Evolutionary conservation across 495 filamentous ascomycete genomes (phyloP).

Genomic region (Aspergillus mulundensis): DNA sequence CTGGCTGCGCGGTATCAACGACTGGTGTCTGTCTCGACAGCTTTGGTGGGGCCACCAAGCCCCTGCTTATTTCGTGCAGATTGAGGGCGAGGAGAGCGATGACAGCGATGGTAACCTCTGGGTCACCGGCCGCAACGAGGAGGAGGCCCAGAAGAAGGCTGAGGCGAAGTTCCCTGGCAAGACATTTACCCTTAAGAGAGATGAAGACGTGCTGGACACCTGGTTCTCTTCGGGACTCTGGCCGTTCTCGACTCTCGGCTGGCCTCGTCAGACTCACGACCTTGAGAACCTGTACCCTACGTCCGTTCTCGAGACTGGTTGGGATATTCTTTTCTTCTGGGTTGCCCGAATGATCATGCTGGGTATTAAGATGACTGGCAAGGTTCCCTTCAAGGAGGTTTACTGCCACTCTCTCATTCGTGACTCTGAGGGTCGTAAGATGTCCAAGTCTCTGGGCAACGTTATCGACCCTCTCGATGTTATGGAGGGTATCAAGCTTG

Average conservation of each 20-base stretch:
- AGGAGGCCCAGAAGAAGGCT: slow-evolving; percentile 62
- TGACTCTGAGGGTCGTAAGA: slow-evolving; percentile 76
- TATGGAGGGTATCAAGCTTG: slow-evolving; percentile 66
- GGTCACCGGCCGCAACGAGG: slow-evolving; percentile 64
- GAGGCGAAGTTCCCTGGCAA: slow-evolving; percentile 63
- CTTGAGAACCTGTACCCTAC: slow-evolving; percentile 70
- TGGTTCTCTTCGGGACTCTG: slow-evolving; percentile 81
- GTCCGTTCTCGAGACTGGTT: slow-evolving; percentile 72
- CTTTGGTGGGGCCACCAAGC: slow-evolving; percentile 85
- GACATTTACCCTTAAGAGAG: slow-evolving; percentile 62
- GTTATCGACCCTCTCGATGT: slow-evolving; percentile 81
- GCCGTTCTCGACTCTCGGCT: slow-evolving; percentile 80
- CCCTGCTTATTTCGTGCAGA: slow-evolving; percentile 66
- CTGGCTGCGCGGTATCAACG: slow-evolving; percentile 71
- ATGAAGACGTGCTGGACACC: slow-evolving; percentile 75
- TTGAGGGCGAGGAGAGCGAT: slow-evolving; percentile 58
- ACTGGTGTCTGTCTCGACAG: slow-evolving; percentile 80
- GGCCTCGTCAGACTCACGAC: slow-evolving; percentile 66
- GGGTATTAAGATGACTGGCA: slow-evolving; percentile 67
- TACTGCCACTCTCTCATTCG: slow-evolving; percentile 75
- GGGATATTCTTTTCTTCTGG: slow-evolving; percentile 89
- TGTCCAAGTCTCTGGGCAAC: slow-evolving; percentile 82
- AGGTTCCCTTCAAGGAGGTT: slow-evolving; percentile 74
- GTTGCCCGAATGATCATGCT: slow-evolving; percentile 82
- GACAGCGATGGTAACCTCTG: slow-evolving; percentile 56